Conservation (phyloP, 163 green algal species). For the Scenedesmus sp. region DNA sequence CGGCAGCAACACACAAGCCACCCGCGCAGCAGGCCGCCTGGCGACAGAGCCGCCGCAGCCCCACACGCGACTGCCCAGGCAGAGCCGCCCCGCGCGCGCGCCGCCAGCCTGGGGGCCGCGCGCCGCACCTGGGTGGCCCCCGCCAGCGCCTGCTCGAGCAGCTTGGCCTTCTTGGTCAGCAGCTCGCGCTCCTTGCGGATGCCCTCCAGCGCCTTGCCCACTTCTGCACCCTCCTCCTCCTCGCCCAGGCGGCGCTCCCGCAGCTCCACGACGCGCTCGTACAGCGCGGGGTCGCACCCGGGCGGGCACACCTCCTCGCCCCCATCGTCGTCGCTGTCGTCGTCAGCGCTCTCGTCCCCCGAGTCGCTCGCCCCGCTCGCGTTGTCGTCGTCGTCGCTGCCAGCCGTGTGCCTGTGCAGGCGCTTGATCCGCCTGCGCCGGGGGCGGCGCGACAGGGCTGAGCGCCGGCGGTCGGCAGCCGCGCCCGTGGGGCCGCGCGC, state of each 20-base stretch:
- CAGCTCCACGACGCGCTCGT: slow-evolving; percentile 80
- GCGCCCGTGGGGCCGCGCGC: too few relatives aligned
- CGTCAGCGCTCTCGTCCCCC: slow-evolving; percentile 55
- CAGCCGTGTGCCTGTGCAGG: slow-evolving; percentile 66
- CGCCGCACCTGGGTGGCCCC: slow-evolving; percentile 57
- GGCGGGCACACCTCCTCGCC: slow-evolving; percentile 75
- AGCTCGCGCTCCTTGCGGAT: slow-evolving; percentile 77
- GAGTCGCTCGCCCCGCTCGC: slow-evolving; percentile 48
- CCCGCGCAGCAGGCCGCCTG: neutral
- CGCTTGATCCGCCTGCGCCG: slow-evolving; percentile 74
- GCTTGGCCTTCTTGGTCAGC: slow-evolving; percentile 80
- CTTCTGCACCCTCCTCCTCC: slow-evolving; percentile 74
- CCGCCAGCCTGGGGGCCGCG: neutral
- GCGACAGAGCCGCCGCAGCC: too few relatives aligned
- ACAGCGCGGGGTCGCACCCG: slow-evolving; percentile 79
- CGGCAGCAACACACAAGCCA: slow-evolving; percentile 13
- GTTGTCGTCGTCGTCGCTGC: slow-evolving; percentile 10
- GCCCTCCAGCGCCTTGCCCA: slow-evolving; percentile 67
- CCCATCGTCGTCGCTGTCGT: slow-evolving; percentile 62
- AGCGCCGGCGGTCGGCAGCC: neutral
- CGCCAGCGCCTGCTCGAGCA: slow-evolving; percentile 70
- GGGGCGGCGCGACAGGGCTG: neutral
- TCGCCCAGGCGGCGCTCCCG: slow-evolving; percentile 78
- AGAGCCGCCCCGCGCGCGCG: too few relatives aligned
- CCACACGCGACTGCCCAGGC: too few relatives aligned